Evolutionary conservation across 176 grass and related monocot species (phyloP).

Genomic region (Paspalum vaginatum): DNA sequence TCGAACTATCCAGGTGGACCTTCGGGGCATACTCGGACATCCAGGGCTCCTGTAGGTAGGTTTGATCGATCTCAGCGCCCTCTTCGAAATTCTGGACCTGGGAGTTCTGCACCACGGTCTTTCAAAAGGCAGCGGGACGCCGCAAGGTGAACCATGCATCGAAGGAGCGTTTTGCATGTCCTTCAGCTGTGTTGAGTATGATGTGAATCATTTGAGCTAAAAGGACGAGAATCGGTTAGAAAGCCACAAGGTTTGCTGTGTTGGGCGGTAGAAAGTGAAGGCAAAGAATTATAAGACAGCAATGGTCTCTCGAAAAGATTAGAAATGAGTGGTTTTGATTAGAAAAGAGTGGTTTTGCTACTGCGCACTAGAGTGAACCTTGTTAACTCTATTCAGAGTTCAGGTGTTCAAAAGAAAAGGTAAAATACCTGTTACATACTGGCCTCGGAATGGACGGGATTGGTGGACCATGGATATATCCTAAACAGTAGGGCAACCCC

Average conservation of each 20-base stretch:
- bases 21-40: constrained; percentile 12
- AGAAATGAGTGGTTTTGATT: background rate
- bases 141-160: background rate
- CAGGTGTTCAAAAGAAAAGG: background rate
- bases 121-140: constrained; percentile 64
- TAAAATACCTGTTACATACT: background rate
- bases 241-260: background rate
- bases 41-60: constrained; percentile 30
- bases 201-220: background rate
- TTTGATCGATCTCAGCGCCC: constrained; percentile 38
- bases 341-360: too few species aligned
- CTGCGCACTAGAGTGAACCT: too few species aligned
- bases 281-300: background rate
- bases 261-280: constrained; percentile 19
- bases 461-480: background rate
- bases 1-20: constrained; percentile 19
- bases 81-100: constrained; percentile 26
- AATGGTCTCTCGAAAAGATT: background rate
- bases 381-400: background rate
- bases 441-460: background rate
- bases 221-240: background rate
- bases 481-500: background rate
- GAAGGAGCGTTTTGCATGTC: background rate
- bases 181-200: background rate
- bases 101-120: constrained; percentile 48